Evolutionary conservation across 2,329 filamentous ascomycete genomes (phyloP), one percentile per base, ranked within the genome.

Genomic region (Aspergillus nomiae): DNA sequence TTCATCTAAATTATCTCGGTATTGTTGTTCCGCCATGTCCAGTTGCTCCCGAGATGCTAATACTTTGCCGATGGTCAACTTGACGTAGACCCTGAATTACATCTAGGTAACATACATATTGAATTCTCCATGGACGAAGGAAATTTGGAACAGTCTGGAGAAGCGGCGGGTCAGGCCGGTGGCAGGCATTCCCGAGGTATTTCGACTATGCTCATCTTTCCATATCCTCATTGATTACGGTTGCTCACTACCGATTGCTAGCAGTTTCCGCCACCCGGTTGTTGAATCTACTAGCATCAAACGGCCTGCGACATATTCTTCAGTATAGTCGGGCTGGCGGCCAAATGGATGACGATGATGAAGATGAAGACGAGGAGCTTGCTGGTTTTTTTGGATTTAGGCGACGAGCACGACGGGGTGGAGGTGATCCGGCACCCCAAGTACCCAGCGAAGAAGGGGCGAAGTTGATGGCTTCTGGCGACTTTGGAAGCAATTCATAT

Each of bases 401-500:
- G 46, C 76, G 82, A 38, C 78, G 84, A 54, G 81, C 84, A 58
- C 79, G 79, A 21, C 75, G 80, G 8, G 65, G 71, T 6, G 69
- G 74, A 14, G 76, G 73, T 24, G 76, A 88, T 65, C 80, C 86
- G 51, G 94, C 94, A 63, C 92, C 94, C n/a, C 91, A 91, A 70
- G 88, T 97, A 0, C 94, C 94, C 0, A 97, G 90, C 71, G 87
- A 91, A 12, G 84, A 87, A 65, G 94, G 95, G 9, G 83, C 78
- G 56, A 87, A 90, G 69, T 81, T 98, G 65, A 97, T 98, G 93
- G 83, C 87, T 45, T 90, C 89, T 34, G 94, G 94, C 1, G 83
- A 82, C 2, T 98, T 97, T 78, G 94, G 94, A 38, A 83, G 83
- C 21, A 90, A 88, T 62, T 85, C 90, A 82, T 69, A 81, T 81